Percentiles rank a stretch among this genome's conserved stretches.
Evolutionary conservation across 768 basidiomycete genomes (phyloP).

Genomic region (Amyloporia xantha): DNA sequence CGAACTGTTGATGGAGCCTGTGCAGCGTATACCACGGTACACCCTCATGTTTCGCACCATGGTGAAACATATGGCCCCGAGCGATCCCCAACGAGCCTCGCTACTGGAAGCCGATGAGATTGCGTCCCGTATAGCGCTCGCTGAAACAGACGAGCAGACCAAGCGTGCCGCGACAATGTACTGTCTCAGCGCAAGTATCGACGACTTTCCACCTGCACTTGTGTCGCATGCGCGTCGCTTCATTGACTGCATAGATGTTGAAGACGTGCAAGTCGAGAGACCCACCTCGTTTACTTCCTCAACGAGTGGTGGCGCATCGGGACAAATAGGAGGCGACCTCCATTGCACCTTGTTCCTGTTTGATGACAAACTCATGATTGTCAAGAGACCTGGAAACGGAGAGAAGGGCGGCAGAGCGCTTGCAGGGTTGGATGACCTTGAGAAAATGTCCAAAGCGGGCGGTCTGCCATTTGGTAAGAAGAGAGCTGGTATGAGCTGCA

Average conservation of each 20-base stretch:
- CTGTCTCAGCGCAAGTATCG: slow-evolving; percentile 76
- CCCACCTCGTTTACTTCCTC: slow-evolving; percentile 34
- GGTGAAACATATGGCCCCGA: slow-evolving; percentile 79
- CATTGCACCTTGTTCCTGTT: slow-evolving; percentile 91
- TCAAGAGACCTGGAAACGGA: slow-evolving; percentile 73
- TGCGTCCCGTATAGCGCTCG: slow-evolving; percentile 84
- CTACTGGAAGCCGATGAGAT: slow-evolving; percentile 81
- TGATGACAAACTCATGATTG: slow-evolving; percentile 88
- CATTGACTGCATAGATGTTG: slow-evolving; percentile 90
- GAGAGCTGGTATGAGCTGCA: slow-evolving; percentile 78
- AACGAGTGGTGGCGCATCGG: slow-evolving; percentile 28
- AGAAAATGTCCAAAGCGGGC: slow-evolving; percentile 61
- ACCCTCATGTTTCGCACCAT: slow-evolving; percentile 89
- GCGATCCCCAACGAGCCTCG: slow-evolving; percentile 72
- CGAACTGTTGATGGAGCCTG: slow-evolving; percentile 93
- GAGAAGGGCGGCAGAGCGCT: slow-evolving; percentile 69
- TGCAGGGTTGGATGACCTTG: slow-evolving; percentile 73
- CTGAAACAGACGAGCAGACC: slow-evolving; percentile 89
- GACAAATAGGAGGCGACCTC: slow-evolving; percentile 34
- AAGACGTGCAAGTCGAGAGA: slow-evolving; percentile 59
- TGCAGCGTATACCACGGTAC: slow-evolving; percentile 93
- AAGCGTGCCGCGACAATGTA: slow-evolving; percentile 85
- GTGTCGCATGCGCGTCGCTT: slow-evolving; percentile 84
- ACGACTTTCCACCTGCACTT: slow-evolving; percentile 86
- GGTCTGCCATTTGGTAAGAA: slow-evolving; percentile 51